Evolutionary conservation across 345 rosid genomes (phyloP), one percentile per base, ranked within the genome.

Genomic region (Aquilaria malaccensis): DNA sequence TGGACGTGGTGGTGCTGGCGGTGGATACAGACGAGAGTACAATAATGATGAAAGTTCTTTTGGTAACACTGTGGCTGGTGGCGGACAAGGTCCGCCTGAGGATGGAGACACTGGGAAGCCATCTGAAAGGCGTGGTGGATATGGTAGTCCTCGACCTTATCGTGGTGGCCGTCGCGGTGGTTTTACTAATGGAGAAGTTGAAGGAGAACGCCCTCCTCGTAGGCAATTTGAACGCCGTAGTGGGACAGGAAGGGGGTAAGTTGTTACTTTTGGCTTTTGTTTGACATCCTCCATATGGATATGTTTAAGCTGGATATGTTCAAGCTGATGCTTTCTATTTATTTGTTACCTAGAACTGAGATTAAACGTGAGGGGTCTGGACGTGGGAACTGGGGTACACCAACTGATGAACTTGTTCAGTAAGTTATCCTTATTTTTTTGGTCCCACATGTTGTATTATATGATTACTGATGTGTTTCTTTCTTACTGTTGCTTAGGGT

Each of bases 231-330:
- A 93, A 32, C 94, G 99, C 13, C 97, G 32, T 67, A 94, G 97
- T 49, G 96, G 96, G 10, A 90, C 97, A 7, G 97, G 99, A 55
- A 87, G 86, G 2, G 90, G 99, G 99, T 90, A 56, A 65, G 85
- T 74, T 58, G 58, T 67, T 32, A 56, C 10, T 14, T 52, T 45
- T 13, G 11, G 30, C 14, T 53, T 2, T 9, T 2, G 12, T 43
- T 68, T 55, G 29, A 33, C 58, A 5, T 45, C 10, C 5, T 29
- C 31, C n/a, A 37, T 52, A 13, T 43, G n/a, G 15, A 9, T 52
- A 31, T 64, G 9, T 50, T 7, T 53, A 15, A 2, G 50, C 66
- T 46, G 32, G 9, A 13, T 54, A 22, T 22, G 22, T 22, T 22
- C 22, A 22, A 22, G 47, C 53, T 58, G 2, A 47, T 52, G 41